Base-by-base conservation (phyloP, 2,329 filamentous ascomycete species). In the Pyrenophora seminiperda region DNA sequence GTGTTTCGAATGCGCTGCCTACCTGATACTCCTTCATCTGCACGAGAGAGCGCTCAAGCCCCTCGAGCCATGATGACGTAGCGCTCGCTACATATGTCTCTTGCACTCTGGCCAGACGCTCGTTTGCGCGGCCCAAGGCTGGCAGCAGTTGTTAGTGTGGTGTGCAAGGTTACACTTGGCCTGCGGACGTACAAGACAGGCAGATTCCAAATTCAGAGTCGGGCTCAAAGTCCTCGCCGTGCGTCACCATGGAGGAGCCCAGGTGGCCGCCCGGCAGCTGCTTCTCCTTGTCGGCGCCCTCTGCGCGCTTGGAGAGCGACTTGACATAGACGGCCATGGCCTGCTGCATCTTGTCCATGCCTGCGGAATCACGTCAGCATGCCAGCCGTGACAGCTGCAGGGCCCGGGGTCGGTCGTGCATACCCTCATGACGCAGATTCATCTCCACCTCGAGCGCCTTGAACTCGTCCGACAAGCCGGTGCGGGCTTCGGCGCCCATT, bases 21-120 rank as follows among this genome's bases (percentile, higher is more conserved):
- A 93, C 89, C 82, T 97, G 91, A 66, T 96, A 97, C 69, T 97
- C 94, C 73, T 96, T 97, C 90, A 97, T 93, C 81, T 96, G 94
- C 29, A 90, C 87, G 43, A 96, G 75, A 19, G 89, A 95, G 59
- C 91, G 82, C 73, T 97, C 93, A 17, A 96, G 79, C n/a, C 89
- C 91, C 72, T 97, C 91, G 50, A 96, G 80, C 93, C 93, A 97
- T 70, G 83, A 88, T 27, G 84, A 82, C 13, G 89, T 95, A 55
- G 91, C 88, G 64, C 89, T 83, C 27, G 84, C 81, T 37, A 91
- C 84, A 67, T 93, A 96, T 18, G 81, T 84, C 71, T 96, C 93
- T 74, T 97, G 93, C 47, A 91, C 83, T 39, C 90, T 85, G 9
- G 90, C 90, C 59, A 97, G 82, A 43, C 89, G 86, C 76, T 97